Evolutionary conservation across 169 alveolate species (phyloP), one percentile per base, ranked within the genome.

Genomic region (Gregarina niphandrodes): DNA sequence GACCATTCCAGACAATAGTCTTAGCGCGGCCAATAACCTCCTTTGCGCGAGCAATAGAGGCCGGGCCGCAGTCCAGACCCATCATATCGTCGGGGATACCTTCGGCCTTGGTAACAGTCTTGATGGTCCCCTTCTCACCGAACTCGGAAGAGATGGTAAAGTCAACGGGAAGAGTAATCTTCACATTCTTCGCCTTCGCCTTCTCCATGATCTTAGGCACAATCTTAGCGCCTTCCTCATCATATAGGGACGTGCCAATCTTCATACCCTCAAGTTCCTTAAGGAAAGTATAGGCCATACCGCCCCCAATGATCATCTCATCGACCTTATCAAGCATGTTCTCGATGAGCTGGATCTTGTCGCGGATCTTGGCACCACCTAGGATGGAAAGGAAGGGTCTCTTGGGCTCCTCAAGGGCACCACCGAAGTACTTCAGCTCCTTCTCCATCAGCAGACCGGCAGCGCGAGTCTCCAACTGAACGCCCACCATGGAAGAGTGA

Each of bases 211-310:
- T 61, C 18, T 77, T 80, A 23, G 65, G 73, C 11, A 80, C 91
- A 20, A 80, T 70, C 42, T 75, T 64, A 23, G 84, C 83, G 35
- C 95, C 93, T 16, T 67, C 92, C 40, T 66, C 87, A 50, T 85
- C 96, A 50, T 65, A 85, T 31, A 84, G 53, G 12, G 95, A 82
- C 11, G 61, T 59, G 1, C 95, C 94, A 26, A 82, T 75, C 17
- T 57, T 47, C 73, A 72, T 50, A 32, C 71, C 49, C 29, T 79
- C n/a, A n/a, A n/a, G 53, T 12, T 70, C 91, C 45, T 76, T 75
- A 17, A 74, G 59, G 79, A 88, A 88, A 21, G 97, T 88, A 68
- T 79, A 84, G 11, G 93, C 94, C 97, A 88, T 88, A 13, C 94
- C 96, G 32, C 97, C 96, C 15, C 95, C 95, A 31, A 88, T 80